These are phyloP conservation scores for Agrocybe chaxingu DNA, from an alignment of 768 basidiomycete genomes.

Conservation along the genomic window DNA sequence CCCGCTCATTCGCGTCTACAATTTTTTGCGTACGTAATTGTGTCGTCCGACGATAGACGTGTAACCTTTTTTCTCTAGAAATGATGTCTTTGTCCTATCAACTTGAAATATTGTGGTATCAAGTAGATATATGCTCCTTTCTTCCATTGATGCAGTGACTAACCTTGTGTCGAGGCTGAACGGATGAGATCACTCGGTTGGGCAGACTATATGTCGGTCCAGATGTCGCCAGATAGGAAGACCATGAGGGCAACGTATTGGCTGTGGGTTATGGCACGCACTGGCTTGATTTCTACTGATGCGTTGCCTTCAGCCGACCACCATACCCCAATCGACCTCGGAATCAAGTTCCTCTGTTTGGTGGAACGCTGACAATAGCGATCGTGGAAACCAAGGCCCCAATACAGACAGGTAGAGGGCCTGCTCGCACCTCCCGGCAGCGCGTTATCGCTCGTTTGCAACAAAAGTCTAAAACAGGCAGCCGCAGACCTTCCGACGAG, in stretches of 20 bases:
- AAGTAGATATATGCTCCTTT: constrained; percentile 33
- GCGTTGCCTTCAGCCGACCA: not conserved
- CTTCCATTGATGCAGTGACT: not conserved
- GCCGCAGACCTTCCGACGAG: constrained; percentile 62
- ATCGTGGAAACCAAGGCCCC: constrained; percentile 52
- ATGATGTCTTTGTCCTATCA: constrained; percentile 93
- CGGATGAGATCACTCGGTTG: constrained; percentile 85
- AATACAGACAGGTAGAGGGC: constrained; percentile 35
- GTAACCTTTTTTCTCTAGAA: constrained; percentile 41
- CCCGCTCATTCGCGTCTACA: constrained; percentile 81
- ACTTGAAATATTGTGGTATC: constrained; percentile 84
- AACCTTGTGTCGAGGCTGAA: constrained; percentile 45
- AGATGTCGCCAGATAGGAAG: constrained; percentile 67
- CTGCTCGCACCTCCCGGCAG: constrained; percentile 50
- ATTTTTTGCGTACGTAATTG: constrained; percentile 74
- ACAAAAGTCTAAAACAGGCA: constrained; percentile 57
- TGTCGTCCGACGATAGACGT: not conserved
- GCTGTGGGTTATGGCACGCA: constrained; percentile 50
- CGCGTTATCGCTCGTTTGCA: constrained; percentile 62
- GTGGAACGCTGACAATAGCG: constrained; percentile 72
- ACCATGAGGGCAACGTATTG: constrained; percentile 79
- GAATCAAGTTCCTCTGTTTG: constrained; percentile 53
- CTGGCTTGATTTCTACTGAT: too few species aligned
- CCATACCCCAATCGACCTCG: constrained; percentile 28
- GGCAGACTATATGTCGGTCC: constrained; percentile 71